A percentile compares a stretch with the other conserved stretches of the same genome.
These are phyloP conservation scores for Mortierella polycephala DNA, from an alignment of 371 early-diverging fungal species.

Conservation along the genomic window DNA sequence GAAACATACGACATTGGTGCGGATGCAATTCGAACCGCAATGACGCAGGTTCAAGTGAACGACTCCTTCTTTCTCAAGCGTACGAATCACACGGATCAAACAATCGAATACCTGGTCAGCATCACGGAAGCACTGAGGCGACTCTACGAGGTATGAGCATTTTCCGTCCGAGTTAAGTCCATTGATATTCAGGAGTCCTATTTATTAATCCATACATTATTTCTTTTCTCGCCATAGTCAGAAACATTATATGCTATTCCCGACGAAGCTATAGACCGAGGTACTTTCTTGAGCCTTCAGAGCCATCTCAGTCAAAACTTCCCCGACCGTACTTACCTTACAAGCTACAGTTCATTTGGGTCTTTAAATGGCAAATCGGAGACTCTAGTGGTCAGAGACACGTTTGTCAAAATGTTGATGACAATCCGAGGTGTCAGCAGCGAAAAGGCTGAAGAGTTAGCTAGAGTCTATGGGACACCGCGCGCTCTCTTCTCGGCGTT, in stretches of 20 bases:
- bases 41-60: constrained; percentile 74
- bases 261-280: constrained; percentile 60
- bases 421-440: constrained; percentile 81
- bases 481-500: constrained; percentile 60
- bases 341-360: constrained; percentile 70
- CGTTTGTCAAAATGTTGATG: constrained; percentile 85
- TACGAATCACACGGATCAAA: constrained; percentile 77
- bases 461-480: constrained; percentile 77
- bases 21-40: constrained; percentile 72
- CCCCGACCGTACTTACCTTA: constrained; percentile 55
- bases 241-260: constrained; percentile 68
- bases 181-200: not conserved
- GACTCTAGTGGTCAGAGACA: constrained; percentile 71
- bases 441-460: constrained; percentile 83
- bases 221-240: constrained; percentile 14
- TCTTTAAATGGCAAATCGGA: constrained; percentile 77
- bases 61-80: constrained; percentile 82
- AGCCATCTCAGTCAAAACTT: constrained; percentile 51
- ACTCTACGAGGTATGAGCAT: constrained; percentile 56
- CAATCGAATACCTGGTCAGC: constrained; percentile 76
- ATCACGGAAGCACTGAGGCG: constrained; percentile 64
- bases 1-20: constrained; percentile 63
- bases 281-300: constrained; percentile 64
- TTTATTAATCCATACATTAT: constrained; percentile 1
- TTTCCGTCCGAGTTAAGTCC: not conserved